Evolutionary conservation across 768 basidiomycete genomes (phyloP).

Genomic region (Lactarius sanguifluus): DNA sequence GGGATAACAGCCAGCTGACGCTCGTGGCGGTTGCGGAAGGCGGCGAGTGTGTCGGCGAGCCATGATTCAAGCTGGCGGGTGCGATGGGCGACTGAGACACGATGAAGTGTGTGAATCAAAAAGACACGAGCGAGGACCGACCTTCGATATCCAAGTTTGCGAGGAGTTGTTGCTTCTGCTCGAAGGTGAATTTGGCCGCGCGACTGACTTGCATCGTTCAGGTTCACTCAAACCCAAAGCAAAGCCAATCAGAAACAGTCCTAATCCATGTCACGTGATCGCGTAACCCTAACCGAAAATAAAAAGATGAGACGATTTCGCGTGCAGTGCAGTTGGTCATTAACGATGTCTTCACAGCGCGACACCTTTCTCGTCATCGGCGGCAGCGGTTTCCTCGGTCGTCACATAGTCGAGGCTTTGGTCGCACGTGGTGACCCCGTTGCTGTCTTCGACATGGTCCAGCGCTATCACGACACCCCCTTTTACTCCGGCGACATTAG

Average conservation of each 20-base stretch:
- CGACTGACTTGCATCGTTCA: slow-evolving; percentile 2
- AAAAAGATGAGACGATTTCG: slow-evolving; percentile 2
- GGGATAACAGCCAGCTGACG: slow-evolving; percentile 73
- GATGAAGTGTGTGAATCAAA: neutral
- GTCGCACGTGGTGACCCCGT: slow-evolving; percentile 77
- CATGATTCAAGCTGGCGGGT: slow-evolving; percentile 72
- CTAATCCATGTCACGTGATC: slow-evolving; percentile 10
- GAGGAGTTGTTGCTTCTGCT: slow-evolving; percentile 75
- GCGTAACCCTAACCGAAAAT: neutral
- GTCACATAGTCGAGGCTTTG: slow-evolving; percentile 87
- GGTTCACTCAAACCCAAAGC: neutral
- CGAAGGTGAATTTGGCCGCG: slow-evolving; percentile 47
- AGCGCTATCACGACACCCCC: slow-evolving; percentile 80
- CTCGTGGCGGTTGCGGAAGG: slow-evolving; percentile 74
- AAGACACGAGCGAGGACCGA: slow-evolving; percentile 33
- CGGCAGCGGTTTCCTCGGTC: slow-evolving; percentile 88
- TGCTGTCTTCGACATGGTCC: slow-evolving; percentile 88
- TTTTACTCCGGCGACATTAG: slow-evolving; percentile 92
- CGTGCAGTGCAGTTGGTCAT: neutral
- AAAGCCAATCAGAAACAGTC: neutral
- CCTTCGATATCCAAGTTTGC: slow-evolving; percentile 82
- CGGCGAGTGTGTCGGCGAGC: slow-evolving; percentile 70
- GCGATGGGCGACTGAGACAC: slow-evolving; percentile 62
- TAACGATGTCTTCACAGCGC: slow-evolving; percentile 22
- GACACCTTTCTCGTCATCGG: slow-evolving; percentile 92